A percentile compares a stretch with the other conserved stretches of the same genome.
These are phyloP conservation scores for Colletotrichum karsti DNA, from an alignment of 2,329 filamentous ascomycete genomes.

Conservation along the genomic window DNA sequence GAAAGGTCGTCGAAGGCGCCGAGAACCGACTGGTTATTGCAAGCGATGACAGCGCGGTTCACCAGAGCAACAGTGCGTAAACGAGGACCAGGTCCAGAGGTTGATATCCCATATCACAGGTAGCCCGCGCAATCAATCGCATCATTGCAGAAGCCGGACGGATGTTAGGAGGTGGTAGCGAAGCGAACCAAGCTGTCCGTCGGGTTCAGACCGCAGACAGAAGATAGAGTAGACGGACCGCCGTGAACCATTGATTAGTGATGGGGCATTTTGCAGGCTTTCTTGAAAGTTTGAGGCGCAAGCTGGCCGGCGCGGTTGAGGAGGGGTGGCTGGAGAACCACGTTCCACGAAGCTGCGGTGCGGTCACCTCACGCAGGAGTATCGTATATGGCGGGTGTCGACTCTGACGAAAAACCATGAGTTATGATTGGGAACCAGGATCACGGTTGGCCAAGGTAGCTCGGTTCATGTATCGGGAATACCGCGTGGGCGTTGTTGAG, in stretches of 20 bases:
- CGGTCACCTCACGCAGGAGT: neutral
- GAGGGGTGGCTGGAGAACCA: neutral
- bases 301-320: too few relatives aligned
- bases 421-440: neutral
- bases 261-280: too few relatives aligned
- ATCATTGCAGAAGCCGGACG: neutral
- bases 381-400: neutral
- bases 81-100: neutral
- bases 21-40: slow-evolving; percentile 2
- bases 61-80: slow-evolving; percentile 6
- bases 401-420: neutral
- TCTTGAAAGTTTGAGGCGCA: too few relatives aligned
- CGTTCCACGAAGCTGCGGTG: neutral
- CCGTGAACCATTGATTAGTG: too few relatives aligned
- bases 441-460: neutral
- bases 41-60: neutral
- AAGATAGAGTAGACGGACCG: neutral
- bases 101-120: neutral
- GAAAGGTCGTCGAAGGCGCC: slow-evolving; percentile 8
- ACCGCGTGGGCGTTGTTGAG: neutral
- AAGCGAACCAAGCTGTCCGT: neutral
- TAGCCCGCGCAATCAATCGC: neutral
- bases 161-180: neutral
- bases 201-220: neutral
- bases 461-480: too few relatives aligned